phyloP scores from a whole-genome alignment of 495 filamentous ascomycete species.

The Hyaloscypha finlandica region DNA sequence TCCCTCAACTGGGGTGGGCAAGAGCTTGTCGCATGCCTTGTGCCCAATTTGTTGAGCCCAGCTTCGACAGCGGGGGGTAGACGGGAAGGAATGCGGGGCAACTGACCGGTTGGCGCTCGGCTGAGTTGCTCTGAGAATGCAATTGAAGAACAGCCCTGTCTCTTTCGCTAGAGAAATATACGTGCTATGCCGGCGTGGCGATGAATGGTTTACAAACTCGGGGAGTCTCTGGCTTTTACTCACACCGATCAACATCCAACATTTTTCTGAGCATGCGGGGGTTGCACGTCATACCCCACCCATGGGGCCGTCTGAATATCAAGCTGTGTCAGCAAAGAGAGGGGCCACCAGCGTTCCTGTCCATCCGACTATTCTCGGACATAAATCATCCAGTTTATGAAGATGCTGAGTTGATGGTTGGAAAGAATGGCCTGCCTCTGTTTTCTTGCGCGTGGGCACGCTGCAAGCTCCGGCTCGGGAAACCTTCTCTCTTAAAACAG shows the following conservation, averaged over 20 bases:
- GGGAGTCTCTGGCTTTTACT: background rate
- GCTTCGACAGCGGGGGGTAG: background rate
- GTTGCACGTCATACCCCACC: background rate
- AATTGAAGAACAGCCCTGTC: background rate
- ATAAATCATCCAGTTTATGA: background rate
- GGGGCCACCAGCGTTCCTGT: background rate
- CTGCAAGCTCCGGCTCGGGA: constrained; percentile 17
- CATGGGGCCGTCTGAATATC: background rate
- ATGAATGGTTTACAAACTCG: background rate
- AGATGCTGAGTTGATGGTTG: background rate
- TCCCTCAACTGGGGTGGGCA: constrained; percentile 11
- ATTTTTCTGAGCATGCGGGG: background rate
- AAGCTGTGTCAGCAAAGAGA: background rate
- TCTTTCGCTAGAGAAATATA: background rate
- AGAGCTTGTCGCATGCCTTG: background rate
- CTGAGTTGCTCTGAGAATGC: background rate
- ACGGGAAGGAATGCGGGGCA: constrained; percentile 5
- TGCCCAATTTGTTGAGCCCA: constrained; percentile 6
- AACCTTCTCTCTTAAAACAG: background rate
- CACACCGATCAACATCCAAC: background rate
- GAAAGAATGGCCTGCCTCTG: background rate
- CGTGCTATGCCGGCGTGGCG: background rate
- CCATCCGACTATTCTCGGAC: background rate
- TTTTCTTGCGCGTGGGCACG: background rate
- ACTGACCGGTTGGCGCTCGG: background rate